Conservation (phyloP, 1,284 basidiomycete genomes). For the Papiliotrema terrestris region DNA sequence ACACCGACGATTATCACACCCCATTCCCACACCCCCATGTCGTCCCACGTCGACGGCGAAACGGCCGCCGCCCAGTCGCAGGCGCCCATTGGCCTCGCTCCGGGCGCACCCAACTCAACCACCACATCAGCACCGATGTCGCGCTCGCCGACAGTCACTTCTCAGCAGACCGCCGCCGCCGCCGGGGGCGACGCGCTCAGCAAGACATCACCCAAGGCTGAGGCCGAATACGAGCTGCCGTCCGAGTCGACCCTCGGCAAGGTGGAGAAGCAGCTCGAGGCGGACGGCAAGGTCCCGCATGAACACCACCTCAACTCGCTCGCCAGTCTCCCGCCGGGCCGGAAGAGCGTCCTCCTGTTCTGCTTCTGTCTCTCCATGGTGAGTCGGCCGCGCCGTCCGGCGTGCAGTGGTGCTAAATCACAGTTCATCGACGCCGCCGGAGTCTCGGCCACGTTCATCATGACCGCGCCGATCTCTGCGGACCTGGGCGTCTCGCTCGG, state of each 20-base stretch:
- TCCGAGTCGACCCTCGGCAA: constrained; percentile 1
- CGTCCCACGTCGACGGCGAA: background rate
- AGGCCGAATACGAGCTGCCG: background rate
- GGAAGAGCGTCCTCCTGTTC: constrained; percentile 34
- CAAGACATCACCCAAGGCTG: background rate
- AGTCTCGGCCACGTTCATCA: constrained; percentile 40
- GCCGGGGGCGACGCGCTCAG: background rate
- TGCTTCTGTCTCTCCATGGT: constrained; percentile 35
- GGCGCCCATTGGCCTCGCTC: background rate
- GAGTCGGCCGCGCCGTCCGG: constrained; percentile 8
- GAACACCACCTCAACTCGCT: constrained; percentile 19
- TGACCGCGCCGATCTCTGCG: constrained; percentile 39
- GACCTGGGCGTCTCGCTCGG: constrained; percentile 30
- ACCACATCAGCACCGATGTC: constrained; percentile 1
- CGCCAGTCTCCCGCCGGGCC: constrained; percentile 15
- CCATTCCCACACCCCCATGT: background rate
- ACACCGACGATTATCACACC: too few relatives aligned
- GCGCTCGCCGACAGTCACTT: constrained; percentile 5
- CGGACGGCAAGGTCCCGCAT: constrained; percentile 5
- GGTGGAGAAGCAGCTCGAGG: constrained; percentile 10
- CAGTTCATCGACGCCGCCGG: constrained; percentile 40
- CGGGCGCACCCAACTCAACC: background rate
- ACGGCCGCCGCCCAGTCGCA: background rate
- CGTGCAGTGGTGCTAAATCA: background rate
- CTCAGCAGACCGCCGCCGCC: background rate